Conservation (phyloP, 2,329 filamentous ascomycete species). For the Colletotrichum incanum region DNA sequence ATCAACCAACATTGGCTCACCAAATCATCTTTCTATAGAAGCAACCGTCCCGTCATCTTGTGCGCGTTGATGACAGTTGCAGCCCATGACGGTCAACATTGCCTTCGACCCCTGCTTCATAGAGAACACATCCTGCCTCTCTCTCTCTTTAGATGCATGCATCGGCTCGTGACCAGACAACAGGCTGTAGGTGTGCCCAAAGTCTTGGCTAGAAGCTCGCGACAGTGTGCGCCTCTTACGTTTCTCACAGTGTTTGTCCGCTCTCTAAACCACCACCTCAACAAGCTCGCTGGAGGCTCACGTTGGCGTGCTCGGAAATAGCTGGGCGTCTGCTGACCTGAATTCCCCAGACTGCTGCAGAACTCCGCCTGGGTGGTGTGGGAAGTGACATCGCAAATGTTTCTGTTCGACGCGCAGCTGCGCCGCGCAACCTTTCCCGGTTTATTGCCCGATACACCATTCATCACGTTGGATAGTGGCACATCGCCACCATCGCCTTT, state of each 20-base stretch:
- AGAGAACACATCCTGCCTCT: slow-evolving; percentile 10
- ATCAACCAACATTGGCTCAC: background rate
- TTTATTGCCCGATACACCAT: slow-evolving; percentile 14
- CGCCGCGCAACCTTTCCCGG: slow-evolving; percentile 20
- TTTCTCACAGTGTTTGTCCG: slow-evolving; percentile 37
- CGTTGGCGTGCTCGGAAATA: slow-evolving; percentile 18
- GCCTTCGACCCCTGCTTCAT: background rate
- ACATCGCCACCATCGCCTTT: slow-evolving; percentile 22
- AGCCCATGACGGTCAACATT: background rate
- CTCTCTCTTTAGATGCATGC: background rate
- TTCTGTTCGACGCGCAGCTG: slow-evolving; percentile 24
- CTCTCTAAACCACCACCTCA: background rate
- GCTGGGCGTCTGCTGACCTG: slow-evolving; percentile 34
- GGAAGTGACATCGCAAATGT: slow-evolving; percentile 2
- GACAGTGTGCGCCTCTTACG: slow-evolving; percentile 20
- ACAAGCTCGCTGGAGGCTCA: background rate
- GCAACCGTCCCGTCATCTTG: slow-evolving; percentile 10
- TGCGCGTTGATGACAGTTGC: slow-evolving; percentile 10
- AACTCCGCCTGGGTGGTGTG: slow-evolving; percentile 13
- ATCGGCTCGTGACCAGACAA: slow-evolving; percentile 26
- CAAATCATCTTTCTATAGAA: background rate
- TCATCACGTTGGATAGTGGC: slow-evolving; percentile 18
- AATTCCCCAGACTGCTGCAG: slow-evolving; percentile 15
- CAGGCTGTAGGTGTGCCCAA: slow-evolving; percentile 35
- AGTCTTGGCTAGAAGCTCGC: slow-evolving; percentile 15